Base-by-base conservation (phyloP, 2,329 filamentous ascomycete genomes). In the Xylariaceae sp. region DNA sequence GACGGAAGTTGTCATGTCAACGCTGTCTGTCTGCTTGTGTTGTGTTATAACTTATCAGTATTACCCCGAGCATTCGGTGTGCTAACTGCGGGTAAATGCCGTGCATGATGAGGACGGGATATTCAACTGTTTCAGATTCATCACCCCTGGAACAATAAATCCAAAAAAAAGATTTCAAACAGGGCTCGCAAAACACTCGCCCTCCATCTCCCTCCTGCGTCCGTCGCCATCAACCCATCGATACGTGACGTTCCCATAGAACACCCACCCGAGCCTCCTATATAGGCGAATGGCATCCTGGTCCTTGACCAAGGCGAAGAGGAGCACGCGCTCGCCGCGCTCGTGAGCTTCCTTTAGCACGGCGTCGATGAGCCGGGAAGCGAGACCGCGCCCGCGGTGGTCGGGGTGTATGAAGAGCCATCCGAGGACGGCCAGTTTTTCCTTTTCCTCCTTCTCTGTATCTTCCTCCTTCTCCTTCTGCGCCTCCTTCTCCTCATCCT, bases 201-300 rank as follows among this genome's bases (percentile, higher is more conserved):
- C 43, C 24, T 21, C 41, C 36, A 51, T 46, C 34, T 43, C 35
- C 11, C 41, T 43, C 2, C 32, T 32, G 12, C 6, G 7, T 24
- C 21, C 21, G 7, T 6, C 11, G 7, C 21, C 21, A 24, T 47
- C 40, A 9, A 41, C 46, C 43, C 44, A 52, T 30, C 35, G 38
- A 30, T 34, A 51, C n/a, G 40, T 31, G 17, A 40, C 30, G 18
- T 33, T 44, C n/a, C 43, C 48, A 18, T 39, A 49, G 26, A 45
- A 14, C 14, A 41, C 38, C 48, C 50, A 52, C 3, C 46, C 46
- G 3, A 51, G 13, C 38, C 32, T 38, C 24, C 40, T 38, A 18
- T 48, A 51, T 9, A 51, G 33, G 21, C 47, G 38, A 21, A 52
- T 50, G 9, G 50, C 50, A 38, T 44, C 33, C 39, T 46, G 45